A percentile compares a stretch with the other conserved stretches of the same genome.
phyloP scores from a whole-genome alignment of 148 eudicot species.

The Silene latifolia region DNA sequence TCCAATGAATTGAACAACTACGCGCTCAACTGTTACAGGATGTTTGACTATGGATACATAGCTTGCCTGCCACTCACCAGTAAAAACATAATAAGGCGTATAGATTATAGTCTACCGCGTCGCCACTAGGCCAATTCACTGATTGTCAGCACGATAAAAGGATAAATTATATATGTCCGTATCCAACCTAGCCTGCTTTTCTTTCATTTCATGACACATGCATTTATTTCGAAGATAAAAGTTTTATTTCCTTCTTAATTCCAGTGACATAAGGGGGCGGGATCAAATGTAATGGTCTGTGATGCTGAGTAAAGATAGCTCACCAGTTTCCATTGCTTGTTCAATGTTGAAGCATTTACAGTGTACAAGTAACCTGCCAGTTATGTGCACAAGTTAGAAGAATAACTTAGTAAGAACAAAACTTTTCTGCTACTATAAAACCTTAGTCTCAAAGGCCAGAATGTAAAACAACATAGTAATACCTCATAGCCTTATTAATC shows the following conservation, averaged over 20 bases:
- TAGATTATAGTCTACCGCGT: too few species aligned
- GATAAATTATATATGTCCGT: too few species aligned
- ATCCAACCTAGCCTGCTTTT: neutral
- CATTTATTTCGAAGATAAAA: neutral
- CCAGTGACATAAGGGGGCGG: neutral
- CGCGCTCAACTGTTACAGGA: neutral
- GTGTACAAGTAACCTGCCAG: conserved; percentile 84
- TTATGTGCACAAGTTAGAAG: conserved; percentile 9
- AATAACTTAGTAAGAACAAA: neutral
- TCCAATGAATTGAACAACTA: neutral
- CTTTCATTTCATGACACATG: neutral
- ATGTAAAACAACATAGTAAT: too few species aligned
- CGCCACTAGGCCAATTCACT: too few species aligned
- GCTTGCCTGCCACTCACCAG: neutral
- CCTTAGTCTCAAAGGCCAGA: neutral
- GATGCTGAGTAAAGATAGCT: conserved; percentile 18
- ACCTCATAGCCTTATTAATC: neutral
- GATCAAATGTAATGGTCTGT: neutral
- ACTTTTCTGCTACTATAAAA: neutral
- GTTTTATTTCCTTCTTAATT: neutral
- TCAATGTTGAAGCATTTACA: conserved; percentile 83
- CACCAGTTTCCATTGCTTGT: conserved; percentile 81
- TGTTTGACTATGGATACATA: neutral
- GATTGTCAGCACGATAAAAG: too few species aligned
- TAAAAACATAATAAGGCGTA: too few species aligned